Conservation (phyloP, 257 asterid species). For the Solanum appendiculatum region DNA sequence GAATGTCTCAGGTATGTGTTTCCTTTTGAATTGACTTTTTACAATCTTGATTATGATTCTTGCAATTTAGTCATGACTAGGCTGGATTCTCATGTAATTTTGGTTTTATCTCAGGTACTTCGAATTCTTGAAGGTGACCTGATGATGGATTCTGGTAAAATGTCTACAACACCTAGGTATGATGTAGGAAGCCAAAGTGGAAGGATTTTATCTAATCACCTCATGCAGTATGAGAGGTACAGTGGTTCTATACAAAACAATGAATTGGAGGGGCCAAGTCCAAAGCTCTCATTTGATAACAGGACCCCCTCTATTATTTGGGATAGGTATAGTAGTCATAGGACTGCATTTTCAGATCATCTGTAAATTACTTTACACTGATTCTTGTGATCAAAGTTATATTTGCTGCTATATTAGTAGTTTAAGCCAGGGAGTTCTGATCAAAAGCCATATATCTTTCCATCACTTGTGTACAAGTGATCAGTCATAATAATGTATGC, state of each 20-base stretch:
- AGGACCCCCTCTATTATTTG: slow-evolving; percentile 12
- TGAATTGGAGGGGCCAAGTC: slow-evolving; percentile 32
- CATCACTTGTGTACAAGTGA: neutral
- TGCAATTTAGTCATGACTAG: neutral
- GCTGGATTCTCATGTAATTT: neutral
- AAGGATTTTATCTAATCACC: slow-evolving; percentile 32
- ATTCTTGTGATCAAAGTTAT: neutral
- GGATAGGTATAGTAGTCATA: slow-evolving; percentile 14
- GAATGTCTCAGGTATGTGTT: slow-evolving; percentile 60
- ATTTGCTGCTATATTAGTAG: neutral
- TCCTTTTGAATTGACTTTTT: neutral
- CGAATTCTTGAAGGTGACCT: slow-evolving; percentile 78
- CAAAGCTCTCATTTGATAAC: slow-evolving; percentile 28
- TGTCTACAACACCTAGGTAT: slow-evolving; percentile 29
- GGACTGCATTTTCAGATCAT: slow-evolving; percentile 4
- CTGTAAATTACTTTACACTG: slow-evolving; percentile 1
- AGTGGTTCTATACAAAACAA: slow-evolving; percentile 18
- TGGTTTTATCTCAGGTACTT: slow-evolving; percentile 43
- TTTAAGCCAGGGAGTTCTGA: neutral
- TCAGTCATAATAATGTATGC: neutral
- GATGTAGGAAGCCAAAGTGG: slow-evolving; percentile 67
- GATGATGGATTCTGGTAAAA: slow-evolving; percentile 43
- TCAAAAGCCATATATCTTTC: neutral
- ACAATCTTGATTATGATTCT: neutral
- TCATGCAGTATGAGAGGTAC: slow-evolving; percentile 25